Evolutionary conservation across 2,329 filamentous ascomycete species (phyloP), one percentile per base, ranked within the genome.

Genomic region (Aureobasidium pullulans): DNA sequence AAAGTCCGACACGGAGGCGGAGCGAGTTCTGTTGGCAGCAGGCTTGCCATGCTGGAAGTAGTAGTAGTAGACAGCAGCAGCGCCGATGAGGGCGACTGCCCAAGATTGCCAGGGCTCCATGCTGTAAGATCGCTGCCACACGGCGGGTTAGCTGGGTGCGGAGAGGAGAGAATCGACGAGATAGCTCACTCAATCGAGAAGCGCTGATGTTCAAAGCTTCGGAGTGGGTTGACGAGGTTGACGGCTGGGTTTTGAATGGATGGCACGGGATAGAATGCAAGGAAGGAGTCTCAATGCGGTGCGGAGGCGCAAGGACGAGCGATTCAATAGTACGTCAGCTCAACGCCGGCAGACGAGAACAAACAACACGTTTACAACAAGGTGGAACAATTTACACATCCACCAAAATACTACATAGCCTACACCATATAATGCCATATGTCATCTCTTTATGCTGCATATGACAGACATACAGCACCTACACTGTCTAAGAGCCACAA

Each of bases 31-130:
- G 49, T 63, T 62, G 42, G 59, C 54, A 34, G 63, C 62, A 36
- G 54, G 57, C 47, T 64, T 63, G 52, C 61, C 56, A 31, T 65
- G 61, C 36, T 61, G 58, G 28, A 60, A 60, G 59, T 70, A 70
- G 52, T 70, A 69, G 37, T 62, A 65, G 40, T 61, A 67, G 19
- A 60, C 62, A 16, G 61, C 67, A 11, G 60, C 65, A 32, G 58
- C 62, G n/a, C 56, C 61, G 36, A 64, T 39, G 29, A 64, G 60
- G 42, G 67, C 62, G 31, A 68, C 54, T 13, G 60, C 62, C 68
- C 68, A 70, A 40, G 64, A 67, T 54, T 64, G 59, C 66, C 64
- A 67, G 37, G 67, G 64, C 40, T 69, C 67, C 66, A 69, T 66
- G 10, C 44, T 53, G 16, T 32, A 7, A 52, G 48, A 52, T 52